A percentile compares a stretch with the other conserved stretches of the same genome.
These are phyloP conservation scores for Hibiscus trionum DNA, from an alignment of 345 rosid genomes.

Conservation along the genomic window DNA sequence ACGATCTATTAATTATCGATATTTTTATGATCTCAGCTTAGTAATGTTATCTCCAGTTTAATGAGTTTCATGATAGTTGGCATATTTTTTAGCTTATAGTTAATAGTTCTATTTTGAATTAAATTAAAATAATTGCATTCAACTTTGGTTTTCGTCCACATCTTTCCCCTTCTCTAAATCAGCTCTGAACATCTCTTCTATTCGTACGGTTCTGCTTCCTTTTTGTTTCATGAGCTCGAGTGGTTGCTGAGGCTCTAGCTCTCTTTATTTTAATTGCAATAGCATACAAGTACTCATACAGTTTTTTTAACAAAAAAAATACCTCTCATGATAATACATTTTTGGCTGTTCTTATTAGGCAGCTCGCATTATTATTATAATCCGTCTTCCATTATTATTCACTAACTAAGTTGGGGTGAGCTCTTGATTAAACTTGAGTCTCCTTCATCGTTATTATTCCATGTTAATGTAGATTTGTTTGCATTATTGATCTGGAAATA, in stretches of 20 bases:
- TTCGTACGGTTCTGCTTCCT: not conserved
- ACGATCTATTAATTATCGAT: not conserved
- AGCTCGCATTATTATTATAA: not conserved
- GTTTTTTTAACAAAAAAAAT: not conserved
- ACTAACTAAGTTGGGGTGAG: not conserved
- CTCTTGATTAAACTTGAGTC: not conserved
- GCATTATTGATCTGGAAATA: not conserved
- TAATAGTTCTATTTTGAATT: not conserved
- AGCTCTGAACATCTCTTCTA: not conserved
- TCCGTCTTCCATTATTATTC: not conserved
- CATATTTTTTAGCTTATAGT: not conserved
- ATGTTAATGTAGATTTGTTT: not conserved
- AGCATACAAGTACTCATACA: not conserved
- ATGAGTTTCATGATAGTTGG: not conserved
- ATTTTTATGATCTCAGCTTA: not conserved
- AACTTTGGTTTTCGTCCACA: not conserved
- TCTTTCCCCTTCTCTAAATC: no score
- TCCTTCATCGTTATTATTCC: not conserved
- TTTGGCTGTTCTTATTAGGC: not conserved
- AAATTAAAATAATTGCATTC: not conserved
- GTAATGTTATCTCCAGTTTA: not conserved
- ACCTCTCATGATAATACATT: not conserved
- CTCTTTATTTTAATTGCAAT: not conserved
- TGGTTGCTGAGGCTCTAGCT: not conserved
- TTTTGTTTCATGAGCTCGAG: slow-evolving; percentile 4